Base-by-base conservation (phyloP, 371 early-diverging fungal species). In the Chytridium lagenaria region DNA sequence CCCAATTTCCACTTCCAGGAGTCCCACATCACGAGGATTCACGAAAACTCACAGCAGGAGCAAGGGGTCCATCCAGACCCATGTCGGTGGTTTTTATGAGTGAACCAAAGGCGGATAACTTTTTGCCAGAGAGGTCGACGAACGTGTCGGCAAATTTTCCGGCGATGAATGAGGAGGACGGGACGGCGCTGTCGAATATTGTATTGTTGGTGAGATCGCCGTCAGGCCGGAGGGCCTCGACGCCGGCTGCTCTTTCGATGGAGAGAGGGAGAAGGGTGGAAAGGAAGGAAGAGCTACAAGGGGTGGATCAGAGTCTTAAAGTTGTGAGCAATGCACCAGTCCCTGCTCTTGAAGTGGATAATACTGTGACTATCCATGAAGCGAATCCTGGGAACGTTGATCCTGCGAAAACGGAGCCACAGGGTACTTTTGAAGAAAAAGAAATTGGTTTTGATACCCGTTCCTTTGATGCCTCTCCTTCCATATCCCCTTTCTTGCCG, bases 1-100 rank as follows among this genome's bases (percentile, higher is more conserved):
- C 57, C 26, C n/a, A n/a, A n/a, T 55, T 55, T 26, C 57, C 57
- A 55, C 5, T 55, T 19, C 57, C 57, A 16, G 44, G 44, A 12
- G 44, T 44, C 19, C 44, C 44, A 19, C 19, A 44, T 44, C 12
- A 19, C 7, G 44, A 44, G 19, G 44, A 44, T 44, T 44, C 44
- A 19, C 7, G 44, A 19, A 44, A 19, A 19, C 44, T 44, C 19
- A 44, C 7, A 7, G 44, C 44, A 12, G n/a, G n/a, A n/a, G 44
- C 44, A 19, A 7, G 44, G 44, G 44, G 12, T 12, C 19, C 44
- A 12, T 7, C 12, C 7, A 7, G 44, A 19, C 44, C 44, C 7
- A 44, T 44, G 44, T 44, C 44, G 44, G 44, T 44, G 7, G 44
- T 44, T 44, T 44, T 44, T 44, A 44, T 44, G 44, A 44, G 44